Conservation (phyloP, 202 grass and related monocot species). For the Elaeis oleifera region DNA sequence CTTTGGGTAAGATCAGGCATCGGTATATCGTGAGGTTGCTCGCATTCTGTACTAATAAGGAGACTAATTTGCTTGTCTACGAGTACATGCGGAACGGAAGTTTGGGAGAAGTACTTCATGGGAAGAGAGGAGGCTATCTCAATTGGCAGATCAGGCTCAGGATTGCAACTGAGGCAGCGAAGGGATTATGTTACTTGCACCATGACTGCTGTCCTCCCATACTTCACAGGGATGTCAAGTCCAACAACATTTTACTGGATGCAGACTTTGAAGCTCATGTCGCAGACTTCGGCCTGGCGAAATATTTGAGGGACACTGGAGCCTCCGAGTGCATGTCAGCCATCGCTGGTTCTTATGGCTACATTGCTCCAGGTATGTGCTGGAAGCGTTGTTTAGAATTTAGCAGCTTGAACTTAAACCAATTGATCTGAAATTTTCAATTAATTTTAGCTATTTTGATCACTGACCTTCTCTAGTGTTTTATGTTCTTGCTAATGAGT, state of each 20-base stretch:
- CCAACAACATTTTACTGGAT: slow-evolving; percentile 74
- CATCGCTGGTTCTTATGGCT: slow-evolving; percentile 84
- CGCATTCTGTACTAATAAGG: slow-evolving; percentile 40
- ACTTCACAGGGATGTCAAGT: slow-evolving; percentile 89
- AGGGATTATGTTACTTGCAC: slow-evolving; percentile 77
- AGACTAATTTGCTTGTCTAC: slow-evolving; percentile 61
- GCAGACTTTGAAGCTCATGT: slow-evolving; percentile 64
- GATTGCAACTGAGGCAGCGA: slow-evolving; percentile 71
- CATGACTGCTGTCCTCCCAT: slow-evolving; percentile 76
- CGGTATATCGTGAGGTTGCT: slow-evolving; percentile 78
- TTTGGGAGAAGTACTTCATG: slow-evolving; percentile 62
- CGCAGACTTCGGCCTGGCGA: slow-evolving; percentile 82
- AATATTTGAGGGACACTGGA: slow-evolving; percentile 52
- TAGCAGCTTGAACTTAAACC: too few species aligned
- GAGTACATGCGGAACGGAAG: slow-evolving; percentile 76
- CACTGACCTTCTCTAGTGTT: too few species aligned
- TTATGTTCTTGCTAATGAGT: too few species aligned
- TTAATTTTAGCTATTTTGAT: too few species aligned
- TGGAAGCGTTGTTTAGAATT: background rate
- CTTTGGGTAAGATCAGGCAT: slow-evolving; percentile 79
- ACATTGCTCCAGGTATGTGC: slow-evolving; percentile 73
- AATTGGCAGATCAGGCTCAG: slow-evolving; percentile 47
- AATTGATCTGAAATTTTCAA: too few species aligned
- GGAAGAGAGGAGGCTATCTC: slow-evolving; percentile 17
- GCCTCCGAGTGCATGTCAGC: slow-evolving; percentile 82